Conservation (phyloP, 2,329 filamentous ascomycete species). For the Didymella pomorum region DNA sequence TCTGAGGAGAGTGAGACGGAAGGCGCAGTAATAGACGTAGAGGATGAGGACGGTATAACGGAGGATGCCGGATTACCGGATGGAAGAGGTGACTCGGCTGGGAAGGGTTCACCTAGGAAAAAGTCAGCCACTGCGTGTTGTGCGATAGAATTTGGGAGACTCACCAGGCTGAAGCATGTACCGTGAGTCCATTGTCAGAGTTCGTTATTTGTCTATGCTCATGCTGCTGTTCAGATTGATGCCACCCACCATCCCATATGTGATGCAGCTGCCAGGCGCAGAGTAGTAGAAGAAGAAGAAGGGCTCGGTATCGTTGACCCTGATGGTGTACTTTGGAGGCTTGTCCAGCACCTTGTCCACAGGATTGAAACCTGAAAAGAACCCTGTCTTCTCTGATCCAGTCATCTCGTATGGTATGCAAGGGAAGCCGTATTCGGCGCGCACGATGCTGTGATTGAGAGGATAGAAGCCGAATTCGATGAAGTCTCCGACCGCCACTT, state of each 20-base stretch:
- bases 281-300: slow-evolving; percentile 55
- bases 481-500: slow-evolving; percentile 50
- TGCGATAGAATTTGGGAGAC: no score
- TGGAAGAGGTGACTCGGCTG: slow-evolving; percentile 30
- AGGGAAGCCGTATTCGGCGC: slow-evolving; percentile 51
- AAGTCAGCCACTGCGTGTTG: background rate
- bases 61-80: slow-evolving; percentile 14
- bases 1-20: background rate
- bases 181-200: slow-evolving; percentile 32
- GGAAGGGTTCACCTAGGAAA: slow-evolving; percentile 41
- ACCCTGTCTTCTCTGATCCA: slow-evolving; percentile 35
- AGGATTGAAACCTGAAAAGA: slow-evolving; percentile 42
- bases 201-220: slow-evolving; percentile 34
- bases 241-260: slow-evolving; percentile 75
- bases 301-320: slow-evolving; percentile 44
- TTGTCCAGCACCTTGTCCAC: slow-evolving; percentile 32
- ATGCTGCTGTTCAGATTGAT: slow-evolving; percentile 66
- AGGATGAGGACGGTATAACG: slow-evolving; percentile 10
- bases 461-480: slow-evolving; percentile 55
- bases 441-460: slow-evolving; percentile 54
- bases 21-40: background rate
- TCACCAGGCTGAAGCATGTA: slow-evolving; percentile 43
- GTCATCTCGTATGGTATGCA: slow-evolving; percentile 52
- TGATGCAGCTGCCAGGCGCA: slow-evolving; percentile 69
- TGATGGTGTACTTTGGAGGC: slow-evolving; percentile 40